Evolutionary conservation across 1,284 basidiomycete genomes (phyloP).

Genomic region (Porphyrellus sp.): DNA sequence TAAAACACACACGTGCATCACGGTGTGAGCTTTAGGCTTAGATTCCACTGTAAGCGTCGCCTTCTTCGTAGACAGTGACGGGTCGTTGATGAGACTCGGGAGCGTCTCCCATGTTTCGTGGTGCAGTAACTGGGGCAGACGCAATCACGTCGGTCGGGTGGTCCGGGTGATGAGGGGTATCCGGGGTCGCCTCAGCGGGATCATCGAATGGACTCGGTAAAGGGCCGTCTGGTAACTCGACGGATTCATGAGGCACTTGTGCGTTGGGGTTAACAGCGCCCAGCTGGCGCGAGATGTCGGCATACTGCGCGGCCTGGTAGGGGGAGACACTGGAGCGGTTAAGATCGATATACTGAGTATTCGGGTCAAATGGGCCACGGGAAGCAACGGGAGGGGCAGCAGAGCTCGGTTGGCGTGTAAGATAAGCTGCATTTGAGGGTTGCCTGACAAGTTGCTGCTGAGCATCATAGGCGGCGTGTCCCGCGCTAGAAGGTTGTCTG

Average conservation of each 20-base stretch:
- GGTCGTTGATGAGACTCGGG: slow-evolving; percentile 34
- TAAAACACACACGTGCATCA: slow-evolving; percentile 8
- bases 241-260: slow-evolving; percentile 13
- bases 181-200: slow-evolving; percentile 10
- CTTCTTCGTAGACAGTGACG: slow-evolving; percentile 53
- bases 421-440: slow-evolving; percentile 28
- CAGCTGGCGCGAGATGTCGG: slow-evolving; percentile 59
- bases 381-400: slow-evolving; percentile 15
- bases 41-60: slow-evolving; percentile 66
- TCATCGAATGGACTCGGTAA: slow-evolving; percentile 34
- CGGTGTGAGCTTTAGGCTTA: slow-evolving; percentile 31
- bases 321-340: slow-evolving; percentile 66
- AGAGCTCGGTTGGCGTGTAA: slow-evolving; percentile 23
- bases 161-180: slow-evolving; percentile 12
- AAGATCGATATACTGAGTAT: slow-evolving; percentile 57
- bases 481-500: slow-evolving; percentile 21
- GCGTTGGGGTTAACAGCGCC: slow-evolving; percentile 43
- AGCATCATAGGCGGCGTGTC: slow-evolving; percentile 20
- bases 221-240: slow-evolving; percentile 25
- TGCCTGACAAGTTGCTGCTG: slow-evolving; percentile 28
- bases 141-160: slow-evolving; percentile 20
- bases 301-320: slow-evolving; percentile 69
- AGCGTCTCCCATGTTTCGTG: slow-evolving; percentile 8
- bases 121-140: not conserved
- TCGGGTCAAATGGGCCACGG: slow-evolving; percentile 12